These are phyloP conservation scores for Antarctomyces pellizariae DNA, from an alignment of 495 filamentous ascomycete species.

Conservation along the genomic window DNA sequence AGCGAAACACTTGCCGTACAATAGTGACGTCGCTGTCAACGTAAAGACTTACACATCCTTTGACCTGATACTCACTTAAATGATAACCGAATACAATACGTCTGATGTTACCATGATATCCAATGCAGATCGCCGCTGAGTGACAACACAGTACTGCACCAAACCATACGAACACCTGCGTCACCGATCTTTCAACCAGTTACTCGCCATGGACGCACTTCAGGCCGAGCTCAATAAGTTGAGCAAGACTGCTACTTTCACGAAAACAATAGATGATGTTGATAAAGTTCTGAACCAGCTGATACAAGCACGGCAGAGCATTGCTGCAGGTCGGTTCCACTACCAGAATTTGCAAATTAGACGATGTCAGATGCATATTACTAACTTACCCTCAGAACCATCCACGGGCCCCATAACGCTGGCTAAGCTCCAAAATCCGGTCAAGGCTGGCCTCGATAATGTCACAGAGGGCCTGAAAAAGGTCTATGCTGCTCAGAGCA, in stretches of 20 bases:
- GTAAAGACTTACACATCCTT: too few species aligned
- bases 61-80: too few species aligned
- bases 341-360: background rate
- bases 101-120: too few species aligned
- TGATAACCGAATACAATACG: too few species aligned
- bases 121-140: too few species aligned
- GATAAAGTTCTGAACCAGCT: slow-evolving; percentile 61
- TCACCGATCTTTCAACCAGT: too few species aligned
- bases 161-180: too few species aligned
- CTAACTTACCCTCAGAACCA: slow-evolving; percentile 28
- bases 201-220: slow-evolving; percentile 38
- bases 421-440: slow-evolving; percentile 61
- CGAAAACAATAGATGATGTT: slow-evolving; percentile 48
- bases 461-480: slow-evolving; percentile 62
- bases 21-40: too few species aligned
- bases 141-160: too few species aligned
- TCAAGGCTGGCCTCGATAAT: slow-evolving; percentile 52
- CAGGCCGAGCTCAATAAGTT: slow-evolving; percentile 51
- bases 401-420: slow-evolving; percentile 43
- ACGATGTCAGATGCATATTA: slow-evolving; percentile 2
- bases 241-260: slow-evolving; percentile 42
- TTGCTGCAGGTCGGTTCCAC: slow-evolving; percentile 31
- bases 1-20: too few species aligned
- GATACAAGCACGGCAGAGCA: slow-evolving; percentile 40
- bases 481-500: slow-evolving; percentile 50